Conservation (phyloP, 73 alveolate genomes). For the Paramecium primaurelia region DNA sequence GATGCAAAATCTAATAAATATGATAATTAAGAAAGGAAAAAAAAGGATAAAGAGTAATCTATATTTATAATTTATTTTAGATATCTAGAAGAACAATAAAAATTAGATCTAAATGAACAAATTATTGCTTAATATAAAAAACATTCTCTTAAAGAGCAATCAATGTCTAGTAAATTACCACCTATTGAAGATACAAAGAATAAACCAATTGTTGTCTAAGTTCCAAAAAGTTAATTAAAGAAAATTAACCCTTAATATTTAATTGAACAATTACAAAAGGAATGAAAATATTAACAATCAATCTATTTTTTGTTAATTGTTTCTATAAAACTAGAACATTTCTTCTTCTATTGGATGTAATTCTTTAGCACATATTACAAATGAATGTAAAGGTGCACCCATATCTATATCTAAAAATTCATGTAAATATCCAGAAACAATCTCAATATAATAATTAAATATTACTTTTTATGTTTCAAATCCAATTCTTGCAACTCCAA, state of each 20-base stretch:
- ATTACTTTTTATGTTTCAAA: constrained; percentile 71
- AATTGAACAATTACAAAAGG: background rate
- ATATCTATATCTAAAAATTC: constrained; percentile 82
- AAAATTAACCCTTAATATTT: background rate
- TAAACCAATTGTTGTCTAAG: constrained; percentile 16
- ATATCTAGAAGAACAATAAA: background rate
- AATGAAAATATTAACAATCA: background rate
- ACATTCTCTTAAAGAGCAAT: background rate
- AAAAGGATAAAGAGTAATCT: background rate
- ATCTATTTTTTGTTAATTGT: constrained; percentile 12
- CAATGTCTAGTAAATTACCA: background rate
- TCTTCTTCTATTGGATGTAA: constrained; percentile 84
- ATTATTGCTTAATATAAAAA: background rate
- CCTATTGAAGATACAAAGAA: background rate
- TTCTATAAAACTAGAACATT: constrained; percentile 68
- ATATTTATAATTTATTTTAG: background rate
- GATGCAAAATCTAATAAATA: background rate
- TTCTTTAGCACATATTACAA: constrained; percentile 91
- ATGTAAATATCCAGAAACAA: constrained; percentile 75
- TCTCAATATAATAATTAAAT: background rate
- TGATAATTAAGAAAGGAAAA: background rate
- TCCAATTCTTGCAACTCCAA: constrained; percentile 96
- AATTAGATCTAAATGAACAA: background rate
- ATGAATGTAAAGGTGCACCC: constrained; percentile 95
- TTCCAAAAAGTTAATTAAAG: constrained; percentile 9